Percentiles rank a stretch among this genome's conserved stretches.
These are phyloP conservation scores for Yamagishiella unicocca DNA, from an alignment of 139 green algal species.

Conservation along the genomic window DNA sequence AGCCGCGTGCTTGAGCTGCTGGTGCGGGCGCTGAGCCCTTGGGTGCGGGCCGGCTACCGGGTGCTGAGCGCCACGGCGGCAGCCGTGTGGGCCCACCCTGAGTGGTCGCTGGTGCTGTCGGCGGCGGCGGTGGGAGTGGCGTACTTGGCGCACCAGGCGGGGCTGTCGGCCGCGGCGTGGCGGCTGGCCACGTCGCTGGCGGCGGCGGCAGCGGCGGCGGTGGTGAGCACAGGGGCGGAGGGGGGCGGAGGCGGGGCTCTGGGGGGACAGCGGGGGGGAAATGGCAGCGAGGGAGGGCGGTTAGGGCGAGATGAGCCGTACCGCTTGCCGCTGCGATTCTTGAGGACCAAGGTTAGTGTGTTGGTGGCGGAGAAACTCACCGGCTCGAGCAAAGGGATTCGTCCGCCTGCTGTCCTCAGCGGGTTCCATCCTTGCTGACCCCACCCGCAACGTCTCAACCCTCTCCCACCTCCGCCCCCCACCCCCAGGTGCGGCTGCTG, in stretches of 20 bases:
- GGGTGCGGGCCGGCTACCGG: background rate
- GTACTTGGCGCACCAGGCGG: background rate
- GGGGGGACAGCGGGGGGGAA: too few species aligned
- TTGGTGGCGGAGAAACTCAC: too few species aligned
- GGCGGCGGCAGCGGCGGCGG: background rate
- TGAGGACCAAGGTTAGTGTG: too few species aligned
- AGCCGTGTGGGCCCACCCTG: background rate
- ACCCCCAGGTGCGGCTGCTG: background rate
- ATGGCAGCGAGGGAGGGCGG: too few species aligned
- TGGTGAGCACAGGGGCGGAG: too few species aligned
- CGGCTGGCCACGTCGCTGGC: background rate
- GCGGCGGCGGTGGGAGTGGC: background rate
- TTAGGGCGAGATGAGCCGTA: too few species aligned
- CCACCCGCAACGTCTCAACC: background rate
- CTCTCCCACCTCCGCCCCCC: background rate
- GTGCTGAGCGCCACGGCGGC: background rate
- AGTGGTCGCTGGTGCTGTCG: conserved; percentile 12
- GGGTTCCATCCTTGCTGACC: too few species aligned
- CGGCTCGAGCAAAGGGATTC: too few species aligned
- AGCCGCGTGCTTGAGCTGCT: background rate
- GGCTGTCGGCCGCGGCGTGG: conserved; percentile 1
- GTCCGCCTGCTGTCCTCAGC: too few species aligned
- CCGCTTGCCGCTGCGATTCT: too few species aligned
- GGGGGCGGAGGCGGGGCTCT: too few species aligned
- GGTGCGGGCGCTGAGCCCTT: background rate